Percentiles rank a stretch among this genome's conserved stretches.
These are phyloP conservation scores for Collybia sordida DNA, from an alignment of 768 basidiomycete genomes.

Conservation along the genomic window DNA sequence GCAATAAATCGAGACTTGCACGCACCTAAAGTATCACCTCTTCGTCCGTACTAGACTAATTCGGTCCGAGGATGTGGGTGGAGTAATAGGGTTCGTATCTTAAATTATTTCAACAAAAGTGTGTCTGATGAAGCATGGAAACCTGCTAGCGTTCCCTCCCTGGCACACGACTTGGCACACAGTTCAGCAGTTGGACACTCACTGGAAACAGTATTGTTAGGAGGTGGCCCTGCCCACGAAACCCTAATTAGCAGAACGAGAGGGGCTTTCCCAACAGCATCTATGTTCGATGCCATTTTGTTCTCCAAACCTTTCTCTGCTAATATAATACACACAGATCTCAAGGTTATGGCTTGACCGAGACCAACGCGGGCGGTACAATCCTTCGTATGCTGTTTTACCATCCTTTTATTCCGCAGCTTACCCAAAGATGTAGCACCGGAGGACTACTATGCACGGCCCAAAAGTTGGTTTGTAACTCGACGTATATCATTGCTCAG, in stretches of 20 bases:
- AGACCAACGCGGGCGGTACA: slow-evolving; percentile 37
- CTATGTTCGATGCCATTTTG: slow-evolving; percentile 12
- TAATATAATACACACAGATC: slow-evolving; percentile 15
- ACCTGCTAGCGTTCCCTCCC: slow-evolving; percentile 45
- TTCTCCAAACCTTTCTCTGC: too few relatives aligned
- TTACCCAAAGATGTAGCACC: slow-evolving; percentile 28
- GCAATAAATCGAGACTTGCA: neutral
- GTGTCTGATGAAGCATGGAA: neutral
- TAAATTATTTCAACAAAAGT: neutral
- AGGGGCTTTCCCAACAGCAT: slow-evolving; percentile 31
- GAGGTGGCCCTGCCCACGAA: slow-evolving; percentile 38
- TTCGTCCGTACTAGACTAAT: slow-evolving; percentile 35
- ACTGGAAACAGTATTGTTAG: slow-evolving; percentile 39
- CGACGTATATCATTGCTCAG: neutral
- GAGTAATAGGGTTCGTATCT: slow-evolving; percentile 41
- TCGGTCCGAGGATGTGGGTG: slow-evolving; percentile 38
- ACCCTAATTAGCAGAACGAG: slow-evolving; percentile 29
- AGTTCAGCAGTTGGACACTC: slow-evolving; percentile 32
- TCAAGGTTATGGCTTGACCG: slow-evolving; percentile 50
- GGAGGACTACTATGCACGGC: slow-evolving; percentile 51
- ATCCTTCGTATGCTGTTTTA: too few relatives aligned
- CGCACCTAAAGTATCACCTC: neutral
- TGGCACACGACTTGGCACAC: slow-evolving; percentile 50
- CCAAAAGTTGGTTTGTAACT: slow-evolving; percentile 41
- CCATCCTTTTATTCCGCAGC: too few relatives aligned